Conservation (phyloP, 352 stramenopile genomes). For the Phytophthora palmivora region DNA sequence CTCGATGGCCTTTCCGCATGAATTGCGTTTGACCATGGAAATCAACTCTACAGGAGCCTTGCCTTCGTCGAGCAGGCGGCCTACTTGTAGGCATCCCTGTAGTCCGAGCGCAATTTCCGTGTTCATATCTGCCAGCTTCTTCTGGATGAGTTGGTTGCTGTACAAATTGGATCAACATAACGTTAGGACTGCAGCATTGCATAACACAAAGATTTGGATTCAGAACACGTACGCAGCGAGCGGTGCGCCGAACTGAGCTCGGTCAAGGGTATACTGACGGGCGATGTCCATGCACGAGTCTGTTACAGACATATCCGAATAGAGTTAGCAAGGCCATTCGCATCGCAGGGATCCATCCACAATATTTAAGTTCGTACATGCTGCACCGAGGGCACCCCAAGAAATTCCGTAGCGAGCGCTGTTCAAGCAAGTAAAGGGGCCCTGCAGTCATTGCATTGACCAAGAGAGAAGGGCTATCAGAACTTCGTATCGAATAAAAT, state of each 20-base stretch:
- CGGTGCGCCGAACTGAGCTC: conserved; percentile 96
- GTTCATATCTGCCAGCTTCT: conserved; percentile 97
- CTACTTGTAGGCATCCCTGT: conserved; percentile 76
- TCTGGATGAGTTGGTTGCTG: conserved; percentile 98
- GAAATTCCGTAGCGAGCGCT: conserved; percentile 98
- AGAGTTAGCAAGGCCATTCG: conserved; percentile 5
- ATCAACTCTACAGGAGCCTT: conserved; percentile 36
- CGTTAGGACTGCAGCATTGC: conserved; percentile 1
- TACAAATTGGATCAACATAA: conserved; percentile 11
- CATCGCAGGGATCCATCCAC: neutral
- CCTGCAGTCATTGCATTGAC: conserved; percentile 40
- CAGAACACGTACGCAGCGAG: conserved; percentile 87
- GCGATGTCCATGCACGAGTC: conserved; percentile 95
- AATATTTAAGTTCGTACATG: conserved; percentile 56
- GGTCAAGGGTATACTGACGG: conserved; percentile 95
- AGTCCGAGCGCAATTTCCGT: conserved; percentile 96
- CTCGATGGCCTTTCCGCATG: conserved; percentile 69
- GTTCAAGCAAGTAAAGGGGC: conserved; percentile 98
- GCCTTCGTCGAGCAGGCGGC: conserved; percentile 35
- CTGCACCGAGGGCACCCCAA: conserved; percentile 96
- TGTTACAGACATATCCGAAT: conserved; percentile 20
- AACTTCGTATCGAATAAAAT: neutral
- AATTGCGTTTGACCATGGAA: conserved; percentile 60
- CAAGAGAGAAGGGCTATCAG: conserved; percentile 2
- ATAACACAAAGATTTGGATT: conserved; percentile 1